Percentiles rank a stretch among this genome's conserved stretches.
Evolutionary conservation across 1,284 basidiomycete species (phyloP).

Genomic region (Cerrena zonata): DNA sequence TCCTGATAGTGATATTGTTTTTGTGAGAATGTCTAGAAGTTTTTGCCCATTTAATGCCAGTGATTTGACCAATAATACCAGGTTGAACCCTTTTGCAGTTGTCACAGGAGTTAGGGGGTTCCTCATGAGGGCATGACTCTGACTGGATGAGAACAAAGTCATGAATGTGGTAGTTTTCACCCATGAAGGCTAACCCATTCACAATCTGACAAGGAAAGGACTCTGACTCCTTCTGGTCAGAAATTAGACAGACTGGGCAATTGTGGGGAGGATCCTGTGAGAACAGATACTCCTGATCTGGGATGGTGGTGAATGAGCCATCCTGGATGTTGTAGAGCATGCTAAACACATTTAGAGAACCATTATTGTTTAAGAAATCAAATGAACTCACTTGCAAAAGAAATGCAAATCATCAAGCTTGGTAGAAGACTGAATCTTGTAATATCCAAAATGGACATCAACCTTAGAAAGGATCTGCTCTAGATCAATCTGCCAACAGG

Average conservation of each 20-base stretch:
- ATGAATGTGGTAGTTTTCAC: constrained; percentile 43
- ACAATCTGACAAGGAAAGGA: constrained; percentile 20
- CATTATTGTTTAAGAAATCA: neutral
- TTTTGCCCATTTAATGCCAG: constrained; percentile 7
- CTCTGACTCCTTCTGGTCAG: constrained; percentile 26
- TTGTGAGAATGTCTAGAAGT: constrained; percentile 7
- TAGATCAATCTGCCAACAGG: constrained; percentile 44
- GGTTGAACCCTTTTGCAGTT: constrained; percentile 22
- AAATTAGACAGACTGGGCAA: constrained; percentile 42
- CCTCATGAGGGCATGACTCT: constrained; percentile 19
- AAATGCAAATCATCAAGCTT: constrained; percentile 32
- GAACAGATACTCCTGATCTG: constrained; percentile 12
- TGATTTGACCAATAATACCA: constrained; percentile 35
- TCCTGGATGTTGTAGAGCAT: constrained; percentile 23
- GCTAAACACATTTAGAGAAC: constrained; percentile 13
- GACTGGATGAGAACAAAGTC: constrained; percentile 48
- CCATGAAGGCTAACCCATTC: constrained; percentile 38
- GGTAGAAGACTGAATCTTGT: neutral
- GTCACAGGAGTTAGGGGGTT: neutral
- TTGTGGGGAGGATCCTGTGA: constrained; percentile 39
- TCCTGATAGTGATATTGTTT: constrained; percentile 18
- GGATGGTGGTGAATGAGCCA: constrained; percentile 30
- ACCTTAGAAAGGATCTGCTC: constrained; percentile 41
- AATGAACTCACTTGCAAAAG: constrained; percentile 49
- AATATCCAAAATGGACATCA: constrained; percentile 26